Evolutionary conservation across 2,329 filamentous ascomycete genomes (phyloP), one percentile per base, ranked within the genome.

Genomic region (Thelonectria rubi): DNA sequence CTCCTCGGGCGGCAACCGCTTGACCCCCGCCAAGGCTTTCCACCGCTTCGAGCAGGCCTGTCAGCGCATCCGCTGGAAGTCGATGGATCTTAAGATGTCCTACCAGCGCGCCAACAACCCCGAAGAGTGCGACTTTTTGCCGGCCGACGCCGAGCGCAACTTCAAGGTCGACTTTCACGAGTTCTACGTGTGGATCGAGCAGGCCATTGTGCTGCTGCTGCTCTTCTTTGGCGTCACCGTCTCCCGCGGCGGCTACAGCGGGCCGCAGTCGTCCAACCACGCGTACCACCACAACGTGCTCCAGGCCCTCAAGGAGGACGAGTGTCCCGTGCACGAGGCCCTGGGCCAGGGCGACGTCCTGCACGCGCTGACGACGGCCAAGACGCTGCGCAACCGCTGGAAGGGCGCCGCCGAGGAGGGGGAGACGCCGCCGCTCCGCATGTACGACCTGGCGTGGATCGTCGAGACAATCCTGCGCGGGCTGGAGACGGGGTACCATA

Each of bases 111-210:
- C 87, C 0, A 77, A 78, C 21, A 73, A 77, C 37, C 78, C 78
- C 6, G 59, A 73, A 1, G 70, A 73, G 1, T 73, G 68, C 34
- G 75, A 72, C 42, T 78, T 80, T 46, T 68, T 75, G 0, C 69
- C 72, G 18, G 72, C 74, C 5, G 82, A 85, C 65, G 84, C 84
- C 0, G 86, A 89, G 74, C 81, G 86, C 15, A 91, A 91, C 82
- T 92, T 92, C 79, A 92, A 92, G 74, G 82, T 92, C 8, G 90
- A 92, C 71, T 93, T 92, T 65, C 88, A 91, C 75, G 90, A 93
- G 71, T 92, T 89, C 74, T 92, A 92, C 77, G 86, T 87, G 53
- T 82, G 91, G 37, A 83, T 92, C 7, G 90, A 93, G 76, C 86
- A 90, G 30, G 89, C 88, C 0, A 80, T 92, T 8, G 88, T 91